Percentiles rank a stretch among this genome's conserved stretches.
Evolutionary conservation across 805 yeast genomes (phyloP).

Genomic region (Metschnikowia shivogae): DNA sequence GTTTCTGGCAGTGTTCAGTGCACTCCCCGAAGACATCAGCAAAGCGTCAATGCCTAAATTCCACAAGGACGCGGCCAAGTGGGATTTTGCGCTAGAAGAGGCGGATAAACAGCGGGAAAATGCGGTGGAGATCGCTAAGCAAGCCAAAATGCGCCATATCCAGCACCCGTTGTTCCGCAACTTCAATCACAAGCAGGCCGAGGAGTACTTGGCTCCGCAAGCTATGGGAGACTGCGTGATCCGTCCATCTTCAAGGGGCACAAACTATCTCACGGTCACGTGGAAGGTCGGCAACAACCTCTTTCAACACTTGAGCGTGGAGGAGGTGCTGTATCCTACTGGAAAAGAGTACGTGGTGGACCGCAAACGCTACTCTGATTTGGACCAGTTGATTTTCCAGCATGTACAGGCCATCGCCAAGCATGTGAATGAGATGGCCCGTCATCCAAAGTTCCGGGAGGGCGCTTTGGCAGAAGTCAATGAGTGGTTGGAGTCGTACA

Average conservation of each 20-base stretch:
- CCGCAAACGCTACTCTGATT: slow-evolving; percentile 66
- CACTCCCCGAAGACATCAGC: slow-evolving; percentile 61
- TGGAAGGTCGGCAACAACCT: slow-evolving; percentile 93
- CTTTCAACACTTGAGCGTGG: slow-evolving; percentile 86
- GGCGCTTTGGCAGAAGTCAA: slow-evolving; percentile 78
- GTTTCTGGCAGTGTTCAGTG: slow-evolving; percentile 69
- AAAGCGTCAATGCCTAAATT: slow-evolving; percentile 47
- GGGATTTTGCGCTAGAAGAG: slow-evolving; percentile 78
- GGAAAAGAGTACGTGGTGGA: slow-evolving; percentile 65
- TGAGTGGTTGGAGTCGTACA: slow-evolving; percentile 82
- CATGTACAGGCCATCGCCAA: slow-evolving; percentile 81
- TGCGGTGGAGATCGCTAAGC: slow-evolving; percentile 60
- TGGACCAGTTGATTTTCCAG: slow-evolving; percentile 88
- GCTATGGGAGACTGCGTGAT: slow-evolving; percentile 89
- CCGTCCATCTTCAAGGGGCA: slow-evolving; percentile 90
- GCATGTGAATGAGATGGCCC: slow-evolving; percentile 77
- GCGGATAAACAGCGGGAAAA: slow-evolving; percentile 56
- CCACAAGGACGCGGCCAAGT: slow-evolving; percentile 56
- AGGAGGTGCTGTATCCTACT: slow-evolving; percentile 66
- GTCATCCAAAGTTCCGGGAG: slow-evolving; percentile 81
- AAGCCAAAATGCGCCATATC: slow-evolving; percentile 69
- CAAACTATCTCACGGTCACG: slow-evolving; percentile 83
- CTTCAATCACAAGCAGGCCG: slow-evolving; percentile 84
- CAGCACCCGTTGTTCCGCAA: slow-evolving; percentile 90
- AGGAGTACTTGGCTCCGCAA: slow-evolving; percentile 83